A percentile compares a stretch with the other conserved stretches of the same genome.
Conservation (phyloP, 1,284 basidiomycete genomes). For the Takashimella tepidaria region DNA sequence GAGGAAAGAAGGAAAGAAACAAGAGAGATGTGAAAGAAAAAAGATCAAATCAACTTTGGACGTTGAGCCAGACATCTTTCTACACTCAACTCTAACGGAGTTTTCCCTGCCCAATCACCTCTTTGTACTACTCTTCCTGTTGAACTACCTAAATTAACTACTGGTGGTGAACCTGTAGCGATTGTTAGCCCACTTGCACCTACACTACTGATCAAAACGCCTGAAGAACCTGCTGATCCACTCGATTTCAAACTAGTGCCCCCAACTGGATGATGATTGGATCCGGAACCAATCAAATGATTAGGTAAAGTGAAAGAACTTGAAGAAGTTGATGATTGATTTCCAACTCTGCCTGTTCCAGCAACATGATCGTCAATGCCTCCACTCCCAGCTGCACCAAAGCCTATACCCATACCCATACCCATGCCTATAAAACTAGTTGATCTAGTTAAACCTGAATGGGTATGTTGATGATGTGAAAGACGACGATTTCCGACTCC, state of each 20-base stretch:
- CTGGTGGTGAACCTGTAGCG: too few relatives aligned
- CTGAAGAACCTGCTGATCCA: too few relatives aligned
- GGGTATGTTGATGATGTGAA: neutral
- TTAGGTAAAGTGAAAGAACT: too few relatives aligned
- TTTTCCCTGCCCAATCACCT: constrained; percentile 21
- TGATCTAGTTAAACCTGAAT: neutral
- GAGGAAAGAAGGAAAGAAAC: neutral
- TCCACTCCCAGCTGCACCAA: neutral
- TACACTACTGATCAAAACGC: too few relatives aligned
- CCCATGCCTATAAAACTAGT: neutral
- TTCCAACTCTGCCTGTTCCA: neutral
- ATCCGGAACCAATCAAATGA: too few relatives aligned
- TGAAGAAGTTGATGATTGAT: too few relatives aligned
- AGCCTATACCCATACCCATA: neutral
- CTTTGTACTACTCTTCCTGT: neutral
- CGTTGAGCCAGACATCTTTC: constrained; percentile 37
- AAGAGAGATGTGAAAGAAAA: neutral
- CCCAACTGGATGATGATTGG: too few relatives aligned
- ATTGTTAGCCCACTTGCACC: too few relatives aligned
- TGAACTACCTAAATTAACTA: too few relatives aligned
- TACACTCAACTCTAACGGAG: constrained; percentile 39
- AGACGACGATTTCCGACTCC: neutral
- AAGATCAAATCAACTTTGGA: constrained; percentile 14
- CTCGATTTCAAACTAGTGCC: too few relatives aligned
- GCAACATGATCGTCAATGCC: too few relatives aligned